Conservation (phyloP, 495 filamentous ascomycete genomes). For the Aspergillus avenaceus region DNA sequence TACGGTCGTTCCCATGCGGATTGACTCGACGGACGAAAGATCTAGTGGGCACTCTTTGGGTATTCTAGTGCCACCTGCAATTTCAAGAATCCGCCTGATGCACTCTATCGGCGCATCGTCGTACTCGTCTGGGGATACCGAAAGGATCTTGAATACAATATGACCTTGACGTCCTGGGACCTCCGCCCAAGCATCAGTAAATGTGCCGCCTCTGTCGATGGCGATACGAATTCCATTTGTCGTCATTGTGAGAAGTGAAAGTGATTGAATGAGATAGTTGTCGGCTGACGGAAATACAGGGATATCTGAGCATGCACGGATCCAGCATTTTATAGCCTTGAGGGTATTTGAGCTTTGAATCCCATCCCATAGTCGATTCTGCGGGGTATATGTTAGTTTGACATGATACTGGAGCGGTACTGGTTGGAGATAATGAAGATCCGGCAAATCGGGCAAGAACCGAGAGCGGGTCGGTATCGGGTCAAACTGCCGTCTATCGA, state of each 20-base stretch:
- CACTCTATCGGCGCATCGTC: slow-evolving; percentile 75
- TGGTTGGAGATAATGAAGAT: background rate
- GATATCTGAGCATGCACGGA: too few species aligned
- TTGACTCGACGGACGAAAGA: slow-evolving; percentile 27
- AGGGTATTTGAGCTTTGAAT: too few species aligned
- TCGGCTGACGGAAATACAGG: too few species aligned
- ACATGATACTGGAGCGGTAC: too few species aligned
- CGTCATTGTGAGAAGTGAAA: slow-evolving; percentile 1
- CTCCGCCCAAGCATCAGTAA: slow-evolving; percentile 22
- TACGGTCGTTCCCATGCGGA: slow-evolving; percentile 79
- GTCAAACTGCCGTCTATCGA: background rate
- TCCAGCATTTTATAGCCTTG: too few species aligned
- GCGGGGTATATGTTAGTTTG: too few species aligned
- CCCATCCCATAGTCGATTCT: too few species aligned
- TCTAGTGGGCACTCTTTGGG: slow-evolving; percentile 25
- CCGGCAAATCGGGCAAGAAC: background rate
- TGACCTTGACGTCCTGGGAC: slow-evolving; percentile 40
- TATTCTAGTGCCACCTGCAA: slow-evolving; percentile 53
- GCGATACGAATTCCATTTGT: slow-evolving; percentile 11
- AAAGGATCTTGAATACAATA: slow-evolving; percentile 73
- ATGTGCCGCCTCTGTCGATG: slow-evolving; percentile 23
- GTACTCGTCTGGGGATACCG: slow-evolving; percentile 75
- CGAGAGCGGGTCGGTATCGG: background rate
- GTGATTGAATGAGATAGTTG: too few species aligned
- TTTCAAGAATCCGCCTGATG: slow-evolving; percentile 69